Evolutionary conservation across 148 eudicot species (phyloP).

Genomic region (Rhododendron henanense): DNA sequence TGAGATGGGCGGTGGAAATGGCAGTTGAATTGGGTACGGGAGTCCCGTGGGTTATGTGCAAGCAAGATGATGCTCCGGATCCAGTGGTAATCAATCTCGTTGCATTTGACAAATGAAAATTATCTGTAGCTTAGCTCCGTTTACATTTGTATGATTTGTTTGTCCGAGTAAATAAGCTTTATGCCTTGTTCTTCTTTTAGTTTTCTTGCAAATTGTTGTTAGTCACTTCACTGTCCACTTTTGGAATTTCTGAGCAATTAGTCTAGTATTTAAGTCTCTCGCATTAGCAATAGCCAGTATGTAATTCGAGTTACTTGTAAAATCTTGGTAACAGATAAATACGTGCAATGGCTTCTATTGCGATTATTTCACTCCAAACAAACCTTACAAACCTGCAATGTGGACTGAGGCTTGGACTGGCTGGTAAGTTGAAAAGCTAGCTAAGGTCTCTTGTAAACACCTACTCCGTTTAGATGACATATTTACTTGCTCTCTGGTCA

Average conservation of each 20-base stretch:
- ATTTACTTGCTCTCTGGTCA: constrained; percentile 5
- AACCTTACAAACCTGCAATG: constrained; percentile 72
- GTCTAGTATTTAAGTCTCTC: background rate
- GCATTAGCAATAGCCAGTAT: background rate
- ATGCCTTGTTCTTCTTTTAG: background rate
- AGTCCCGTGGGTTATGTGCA: constrained; percentile 99
- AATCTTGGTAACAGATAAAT: constrained; percentile 56
- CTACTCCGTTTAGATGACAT: background rate
- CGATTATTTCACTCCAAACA: constrained; percentile 83
- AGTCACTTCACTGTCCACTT: background rate
- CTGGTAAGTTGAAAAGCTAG: constrained; percentile 47
- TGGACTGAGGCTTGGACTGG: constrained; percentile 99
- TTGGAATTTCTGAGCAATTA: background rate
- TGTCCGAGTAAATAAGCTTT: background rate
- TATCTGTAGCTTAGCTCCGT: background rate
- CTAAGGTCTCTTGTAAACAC: background rate
- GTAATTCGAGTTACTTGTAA: background rate
- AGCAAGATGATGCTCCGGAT: constrained; percentile 88
- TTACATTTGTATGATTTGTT: background rate
- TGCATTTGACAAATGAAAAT: background rate
- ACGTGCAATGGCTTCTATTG: constrained; percentile 97
- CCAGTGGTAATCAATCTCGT: constrained; percentile 51
- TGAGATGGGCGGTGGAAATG: constrained; percentile 95
- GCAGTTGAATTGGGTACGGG: constrained; percentile 70
- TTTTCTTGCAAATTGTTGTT: background rate